Conservation (phyloP, 306 rosid species). For the Ziziphus jujuba region DNA sequence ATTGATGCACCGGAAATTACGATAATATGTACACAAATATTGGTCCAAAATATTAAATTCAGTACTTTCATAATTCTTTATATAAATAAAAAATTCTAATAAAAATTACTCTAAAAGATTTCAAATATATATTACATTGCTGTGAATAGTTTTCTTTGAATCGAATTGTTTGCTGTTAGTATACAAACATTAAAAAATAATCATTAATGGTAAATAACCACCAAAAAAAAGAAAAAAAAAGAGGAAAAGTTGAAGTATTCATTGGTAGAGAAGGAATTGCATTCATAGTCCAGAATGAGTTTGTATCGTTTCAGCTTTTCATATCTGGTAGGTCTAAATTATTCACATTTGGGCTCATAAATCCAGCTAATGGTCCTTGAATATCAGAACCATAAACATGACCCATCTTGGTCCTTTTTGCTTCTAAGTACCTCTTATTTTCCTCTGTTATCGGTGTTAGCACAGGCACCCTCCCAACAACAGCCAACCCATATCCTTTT, state of each 20-base stretch:
- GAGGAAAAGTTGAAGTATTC: not conserved
- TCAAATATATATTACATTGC: too few species aligned
- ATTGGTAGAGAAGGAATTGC: not conserved
- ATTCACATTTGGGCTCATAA: constrained; percentile 38
- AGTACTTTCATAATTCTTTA: too few species aligned
- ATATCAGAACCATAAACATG: constrained; percentile 84
- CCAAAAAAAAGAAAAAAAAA: too few species aligned
- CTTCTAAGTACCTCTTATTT: constrained; percentile 67
- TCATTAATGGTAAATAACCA: not conserved
- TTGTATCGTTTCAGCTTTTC: constrained; percentile 8
- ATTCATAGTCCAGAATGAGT: not conserved
- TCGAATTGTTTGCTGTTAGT: too few species aligned
- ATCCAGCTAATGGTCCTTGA: constrained; percentile 38
- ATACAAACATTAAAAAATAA: not conserved
- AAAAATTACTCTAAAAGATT: too few species aligned
- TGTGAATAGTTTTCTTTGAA: too few species aligned
- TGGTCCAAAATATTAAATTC: too few species aligned
- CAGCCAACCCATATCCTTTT: constrained; percentile 85
- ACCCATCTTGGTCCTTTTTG: constrained; percentile 88
- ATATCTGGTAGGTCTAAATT: constrained; percentile 2
- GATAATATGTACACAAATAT: too few species aligned
- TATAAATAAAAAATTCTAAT: too few species aligned
- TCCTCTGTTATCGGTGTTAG: constrained; percentile 77
- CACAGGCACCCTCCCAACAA: constrained; percentile 75
- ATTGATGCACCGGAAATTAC: too few species aligned